A percentile compares a stretch with the other conserved stretches of the same genome.
phyloP scores from a whole-genome alignment of 345 rosid genomes.

The Hibiscus tridactylites region DNA sequence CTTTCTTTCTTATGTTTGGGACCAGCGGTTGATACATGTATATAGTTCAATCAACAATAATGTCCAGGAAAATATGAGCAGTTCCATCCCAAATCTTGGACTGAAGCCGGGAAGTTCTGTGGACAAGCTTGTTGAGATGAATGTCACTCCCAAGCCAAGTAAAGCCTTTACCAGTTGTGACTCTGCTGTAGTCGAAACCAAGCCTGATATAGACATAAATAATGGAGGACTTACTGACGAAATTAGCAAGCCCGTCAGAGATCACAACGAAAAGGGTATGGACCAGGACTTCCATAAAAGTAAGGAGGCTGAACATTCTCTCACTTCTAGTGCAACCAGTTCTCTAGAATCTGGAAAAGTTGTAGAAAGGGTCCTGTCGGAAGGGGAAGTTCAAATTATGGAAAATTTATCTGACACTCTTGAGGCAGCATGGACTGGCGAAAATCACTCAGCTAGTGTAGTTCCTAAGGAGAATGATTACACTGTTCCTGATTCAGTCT shows the following conservation, averaged over 20 bases:
- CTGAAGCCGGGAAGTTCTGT: slow-evolving; percentile 29
- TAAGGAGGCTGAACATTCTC: slow-evolving; percentile 25
- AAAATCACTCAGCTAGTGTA: slow-evolving; percentile 31
- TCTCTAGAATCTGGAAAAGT: slow-evolving; percentile 35
- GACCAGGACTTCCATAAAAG: slow-evolving; percentile 24
- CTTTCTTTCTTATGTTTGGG: slow-evolving; percentile 76
- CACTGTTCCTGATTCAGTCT: slow-evolving; percentile 21
- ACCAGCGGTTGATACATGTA: slow-evolving; percentile 59
- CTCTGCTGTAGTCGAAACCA: slow-evolving; percentile 28
- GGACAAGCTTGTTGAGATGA: slow-evolving; percentile 48
- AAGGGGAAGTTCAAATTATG: slow-evolving; percentile 38
- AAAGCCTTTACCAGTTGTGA: slow-evolving; percentile 35
- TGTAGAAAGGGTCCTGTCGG: slow-evolving; percentile 34
- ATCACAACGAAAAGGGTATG: slow-evolving; percentile 23
- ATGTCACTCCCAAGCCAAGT: slow-evolving; percentile 24
- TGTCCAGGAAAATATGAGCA: slow-evolving; percentile 29
- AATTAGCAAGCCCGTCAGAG: slow-evolving; percentile 13
- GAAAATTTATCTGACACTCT: slow-evolving; percentile 60
- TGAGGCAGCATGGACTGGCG: slow-evolving; percentile 75
- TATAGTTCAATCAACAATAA: slow-evolving; percentile 39
- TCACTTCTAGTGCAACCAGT: slow-evolving; percentile 27
- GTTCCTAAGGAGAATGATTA: slow-evolving; percentile 24
- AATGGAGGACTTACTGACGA: slow-evolving; percentile 20
- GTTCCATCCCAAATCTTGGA: slow-evolving; percentile 25
- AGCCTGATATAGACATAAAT: slow-evolving; percentile 26